A percentile compares a stretch with the other conserved stretches of the same genome.
These are phyloP conservation scores for Suillus americanus DNA, from an alignment of 768 basidiomycete genomes.

Conservation along the genomic window DNA sequence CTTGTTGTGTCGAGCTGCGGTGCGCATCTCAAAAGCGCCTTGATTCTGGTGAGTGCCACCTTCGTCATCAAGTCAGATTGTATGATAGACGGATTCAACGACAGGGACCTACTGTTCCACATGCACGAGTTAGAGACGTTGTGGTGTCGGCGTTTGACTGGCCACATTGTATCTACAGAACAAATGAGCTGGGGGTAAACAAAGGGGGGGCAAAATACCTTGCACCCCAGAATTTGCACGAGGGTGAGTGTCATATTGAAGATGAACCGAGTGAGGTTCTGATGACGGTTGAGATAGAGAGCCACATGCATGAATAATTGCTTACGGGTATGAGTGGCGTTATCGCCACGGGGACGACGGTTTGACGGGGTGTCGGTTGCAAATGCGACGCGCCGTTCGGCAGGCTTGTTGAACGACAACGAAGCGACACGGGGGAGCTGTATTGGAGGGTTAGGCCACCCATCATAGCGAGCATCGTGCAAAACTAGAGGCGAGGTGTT, in stretches of 20 bases:
- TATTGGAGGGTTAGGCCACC: slow-evolving; percentile 1
- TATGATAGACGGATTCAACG: neutral
- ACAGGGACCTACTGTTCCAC: neutral
- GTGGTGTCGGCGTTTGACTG: neutral
- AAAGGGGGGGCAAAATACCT: neutral
- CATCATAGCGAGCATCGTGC: neutral
- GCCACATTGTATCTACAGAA: neutral
- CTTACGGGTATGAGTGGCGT: neutral
- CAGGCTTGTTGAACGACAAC: neutral
- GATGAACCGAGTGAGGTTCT: neutral
- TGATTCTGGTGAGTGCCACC: neutral
- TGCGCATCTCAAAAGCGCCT: neutral
- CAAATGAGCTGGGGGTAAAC: too few relatives aligned
- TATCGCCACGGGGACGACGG: neutral
- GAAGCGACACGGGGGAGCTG: neutral
- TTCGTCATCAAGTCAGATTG: neutral
- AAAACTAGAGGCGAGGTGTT: neutral
- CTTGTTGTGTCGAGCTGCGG: slow-evolving; percentile 4
- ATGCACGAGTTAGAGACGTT: neutral
- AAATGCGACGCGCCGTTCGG: neutral
- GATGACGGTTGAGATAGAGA: neutral
- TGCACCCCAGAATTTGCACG: too few relatives aligned
- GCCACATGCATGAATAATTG: neutral
- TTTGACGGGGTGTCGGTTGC: neutral
- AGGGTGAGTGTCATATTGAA: neutral